Conservation (phyloP, 2,329 filamentous ascomycete genomes). For the Myriosclerotinia scirpicola region DNA sequence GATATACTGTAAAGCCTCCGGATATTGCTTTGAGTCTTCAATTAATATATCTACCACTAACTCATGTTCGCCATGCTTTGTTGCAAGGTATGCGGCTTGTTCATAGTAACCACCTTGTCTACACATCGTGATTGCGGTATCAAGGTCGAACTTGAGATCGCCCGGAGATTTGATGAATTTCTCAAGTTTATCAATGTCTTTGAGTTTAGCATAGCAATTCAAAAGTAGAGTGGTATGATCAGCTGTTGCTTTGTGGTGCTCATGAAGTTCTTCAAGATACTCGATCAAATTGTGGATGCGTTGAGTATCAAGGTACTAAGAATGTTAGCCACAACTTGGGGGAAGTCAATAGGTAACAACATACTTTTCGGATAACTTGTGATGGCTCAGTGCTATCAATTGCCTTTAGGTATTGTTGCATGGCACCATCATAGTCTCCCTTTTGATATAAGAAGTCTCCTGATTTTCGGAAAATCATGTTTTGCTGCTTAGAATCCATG, state of each 20-base stretch:
- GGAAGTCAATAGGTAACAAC: background rate
- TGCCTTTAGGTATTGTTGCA: conserved; percentile 95
- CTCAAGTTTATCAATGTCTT: conserved; percentile 94
- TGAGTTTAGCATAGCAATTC: conserved; percentile 97
- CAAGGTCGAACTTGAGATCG: conserved; percentile 92
- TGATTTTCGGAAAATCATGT: conserved; percentile 88
- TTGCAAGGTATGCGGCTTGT: conserved; percentile 91
- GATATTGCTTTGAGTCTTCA: conserved; percentile 89
- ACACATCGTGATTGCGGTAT: conserved; percentile 97
- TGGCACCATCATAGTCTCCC: conserved; percentile 94
- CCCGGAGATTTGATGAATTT: conserved; percentile 95
- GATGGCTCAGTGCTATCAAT: conserved; percentile 96
- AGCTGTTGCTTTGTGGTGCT: conserved; percentile 87
- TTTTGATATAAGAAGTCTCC: conserved; percentile 94
- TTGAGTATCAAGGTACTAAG: conserved; percentile 89
- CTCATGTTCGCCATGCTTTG: conserved; percentile 90
- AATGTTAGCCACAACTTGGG: conserved; percentile 37
- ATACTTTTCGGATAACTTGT: conserved; percentile 87
- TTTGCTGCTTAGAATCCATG: conserved; percentile 77
- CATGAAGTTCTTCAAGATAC: conserved; percentile 93
- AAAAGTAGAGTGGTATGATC: conserved; percentile 93
- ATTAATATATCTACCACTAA: conserved; percentile 94
- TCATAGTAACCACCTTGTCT: conserved; percentile 95
- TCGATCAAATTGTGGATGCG: conserved; percentile 96
- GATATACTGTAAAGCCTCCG: conserved; percentile 86